Evolutionary conservation across 2,329 filamentous ascomycete genomes (phyloP), one percentile per base, ranked within the genome.

Genomic region (Acrocalymma vagum): DNA sequence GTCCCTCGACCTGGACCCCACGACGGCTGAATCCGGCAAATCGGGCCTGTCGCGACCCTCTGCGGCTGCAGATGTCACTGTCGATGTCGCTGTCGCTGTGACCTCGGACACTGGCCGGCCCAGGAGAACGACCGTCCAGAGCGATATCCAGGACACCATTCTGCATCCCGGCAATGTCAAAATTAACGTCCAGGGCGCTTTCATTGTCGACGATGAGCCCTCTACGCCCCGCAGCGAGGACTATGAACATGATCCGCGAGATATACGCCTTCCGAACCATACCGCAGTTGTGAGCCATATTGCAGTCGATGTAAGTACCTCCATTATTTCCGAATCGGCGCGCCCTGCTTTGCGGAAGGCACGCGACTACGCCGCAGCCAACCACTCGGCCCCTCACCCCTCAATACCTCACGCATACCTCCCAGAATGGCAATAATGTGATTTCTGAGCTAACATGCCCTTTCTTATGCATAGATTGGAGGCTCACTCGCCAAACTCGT

Each of bases 161-260:
- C 72, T 75, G 45, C 80, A 82, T 43, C 82, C 83, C 3, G 82
- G 82, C 16, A 75, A 88, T 10, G 91, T 96, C 62, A 87, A 89
- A 73, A 97, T 99, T 76, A 97, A 99, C 68, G 93, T 97, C 53
- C 85, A 91, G 69, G 94, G 93, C 63, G 94, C 94, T 25, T 96
- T 96, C 65, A 97, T 99, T 54, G 91, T 96, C 60, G 90, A 96
- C 65, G 86, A 93, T 48, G 71, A 74, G 55, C 77, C 80, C 3
- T 70, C 71, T 14, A 82, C 32, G 74, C 83, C 40, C 18, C 56
- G 56, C 37, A 71, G 67, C 48, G 78, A 83, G 30, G 78, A 79
- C 16, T 79, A 83, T 41, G 77, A 83, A 52, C 82, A 85, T 69
- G 90, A 95, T 69, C 91, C 89, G 42, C 91, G 90, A 65, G 94